Percentiles rank a stretch among this genome's conserved stretches.
These are phyloP conservation scores for Ogataea ganodermae DNA, from an alignment of 805 yeast species.

Conservation along the genomic window DNA sequence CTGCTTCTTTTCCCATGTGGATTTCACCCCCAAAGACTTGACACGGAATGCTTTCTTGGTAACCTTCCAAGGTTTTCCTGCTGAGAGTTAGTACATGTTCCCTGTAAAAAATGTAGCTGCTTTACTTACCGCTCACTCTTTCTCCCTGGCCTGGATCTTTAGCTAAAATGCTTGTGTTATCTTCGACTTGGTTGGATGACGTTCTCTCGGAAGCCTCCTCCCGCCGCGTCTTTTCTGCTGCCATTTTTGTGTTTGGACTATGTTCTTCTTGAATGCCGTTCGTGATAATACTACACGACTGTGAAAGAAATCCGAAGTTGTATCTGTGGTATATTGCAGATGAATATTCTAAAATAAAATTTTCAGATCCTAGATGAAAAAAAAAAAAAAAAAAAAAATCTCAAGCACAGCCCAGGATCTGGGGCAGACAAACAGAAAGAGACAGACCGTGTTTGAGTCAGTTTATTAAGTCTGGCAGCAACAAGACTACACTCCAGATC, in stretches of 20 bases:
- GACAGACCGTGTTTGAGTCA: not conserved
- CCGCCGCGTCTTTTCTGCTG: constrained; percentile 5
- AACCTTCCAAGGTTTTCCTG: constrained; percentile 72
- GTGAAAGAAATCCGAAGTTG: too few relatives aligned
- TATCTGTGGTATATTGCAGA: not conserved
- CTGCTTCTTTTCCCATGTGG: constrained; percentile 67
- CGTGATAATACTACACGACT: not conserved
- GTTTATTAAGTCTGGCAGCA: too few relatives aligned
- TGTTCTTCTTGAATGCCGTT: too few relatives aligned
- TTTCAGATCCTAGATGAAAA: constrained; percentile 1
- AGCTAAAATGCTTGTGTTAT: constrained; percentile 6
- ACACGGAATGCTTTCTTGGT: constrained; percentile 69
- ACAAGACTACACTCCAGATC: too few relatives aligned
- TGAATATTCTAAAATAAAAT: not conserved
- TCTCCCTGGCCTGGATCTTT: constrained; percentile 30
- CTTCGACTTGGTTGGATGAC: constrained; percentile 6
- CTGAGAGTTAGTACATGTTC: constrained; percentile 3
- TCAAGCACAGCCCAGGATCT: constrained; percentile 3
- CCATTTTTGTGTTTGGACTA: not conserved
- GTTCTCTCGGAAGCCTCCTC: constrained; percentile 5
- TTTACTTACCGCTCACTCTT: constrained; percentile 34
- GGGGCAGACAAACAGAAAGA: not conserved
- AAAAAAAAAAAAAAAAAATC: constrained; percentile 2
- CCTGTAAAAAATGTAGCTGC: not conserved
- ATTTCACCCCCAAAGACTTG: constrained; percentile 57